Evolutionary conservation across 2,329 filamentous ascomycete species (phyloP).

Genomic region (Juglanconis oblonga): DNA sequence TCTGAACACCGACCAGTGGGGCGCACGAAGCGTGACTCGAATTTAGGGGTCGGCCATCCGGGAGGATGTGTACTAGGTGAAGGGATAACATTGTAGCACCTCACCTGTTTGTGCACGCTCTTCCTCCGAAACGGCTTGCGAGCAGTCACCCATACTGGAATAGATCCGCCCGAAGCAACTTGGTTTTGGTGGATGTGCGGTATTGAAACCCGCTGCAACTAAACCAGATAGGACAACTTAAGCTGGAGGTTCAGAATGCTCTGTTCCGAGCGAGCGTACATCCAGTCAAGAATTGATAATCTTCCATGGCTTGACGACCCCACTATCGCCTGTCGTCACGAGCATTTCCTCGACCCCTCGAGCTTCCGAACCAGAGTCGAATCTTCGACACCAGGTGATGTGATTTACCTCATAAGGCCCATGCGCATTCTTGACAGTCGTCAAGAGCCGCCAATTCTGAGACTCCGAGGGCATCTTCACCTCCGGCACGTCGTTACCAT

Average conservation of each 20-base stretch:
- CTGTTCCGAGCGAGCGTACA: not conserved
- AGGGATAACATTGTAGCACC: too few relatives aligned
- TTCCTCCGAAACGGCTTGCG: too few relatives aligned
- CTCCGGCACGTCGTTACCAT: not conserved
- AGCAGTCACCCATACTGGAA: too few relatives aligned
- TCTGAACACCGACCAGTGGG: too few relatives aligned
- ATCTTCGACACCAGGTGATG: constrained; percentile 78
- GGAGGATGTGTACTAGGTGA: too few relatives aligned
- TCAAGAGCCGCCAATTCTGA: constrained; percentile 69
- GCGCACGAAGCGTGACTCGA: too few relatives aligned
- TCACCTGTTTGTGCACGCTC: too few relatives aligned
- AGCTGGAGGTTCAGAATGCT: not conserved
- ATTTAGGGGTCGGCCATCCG: too few relatives aligned
- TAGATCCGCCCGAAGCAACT: too few relatives aligned
- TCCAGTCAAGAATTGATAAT: constrained; percentile 20
- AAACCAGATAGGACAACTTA: not conserved
- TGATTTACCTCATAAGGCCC: constrained; percentile 95
- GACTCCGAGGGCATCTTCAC: constrained; percentile 9
- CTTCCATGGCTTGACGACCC: constrained; percentile 80
- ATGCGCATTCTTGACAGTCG: constrained; percentile 71
- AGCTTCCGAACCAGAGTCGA: constrained; percentile 59
- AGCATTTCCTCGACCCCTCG: constrained; percentile 74
- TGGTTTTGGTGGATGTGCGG: too few relatives aligned
- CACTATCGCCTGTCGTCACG: constrained; percentile 89
- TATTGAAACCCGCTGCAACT: too few relatives aligned